Evolutionary conservation across 495 filamentous ascomycete genomes (phyloP).

Genomic region (Penicillium nucicola): DNA sequence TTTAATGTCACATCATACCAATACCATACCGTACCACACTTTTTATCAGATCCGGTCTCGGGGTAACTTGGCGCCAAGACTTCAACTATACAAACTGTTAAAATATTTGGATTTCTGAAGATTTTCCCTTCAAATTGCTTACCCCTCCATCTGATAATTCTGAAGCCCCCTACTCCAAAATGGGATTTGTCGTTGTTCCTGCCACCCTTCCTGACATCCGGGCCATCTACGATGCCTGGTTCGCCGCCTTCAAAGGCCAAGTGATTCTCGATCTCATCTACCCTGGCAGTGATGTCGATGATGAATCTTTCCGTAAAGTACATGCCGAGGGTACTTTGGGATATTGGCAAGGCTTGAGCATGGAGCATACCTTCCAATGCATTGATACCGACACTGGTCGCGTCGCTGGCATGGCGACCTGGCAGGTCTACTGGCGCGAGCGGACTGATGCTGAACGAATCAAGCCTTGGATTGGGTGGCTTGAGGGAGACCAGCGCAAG

Average conservation of each 20-base stretch:
- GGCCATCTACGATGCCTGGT: conserved; percentile 38
- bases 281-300: conserved; percentile 19
- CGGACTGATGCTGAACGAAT: conserved; percentile 2
- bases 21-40: not conserved
- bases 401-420: conserved; percentile 13
- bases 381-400: conserved; percentile 28
- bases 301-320: conserved; percentile 26
- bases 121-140: not conserved
- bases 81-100: not conserved
- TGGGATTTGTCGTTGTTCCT: conserved; percentile 34
- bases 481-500: conserved; percentile 1
- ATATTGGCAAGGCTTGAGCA: conserved; percentile 28
- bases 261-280: conserved; percentile 33
- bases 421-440: conserved; percentile 14
- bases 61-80: not conserved
- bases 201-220: conserved; percentile 40
- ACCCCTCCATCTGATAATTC: not conserved
- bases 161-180: conserved; percentile 3
- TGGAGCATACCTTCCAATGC: conserved; percentile 38
- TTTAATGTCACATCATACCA: too few relatives aligned
- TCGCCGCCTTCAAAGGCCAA: conserved; percentile 32
- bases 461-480: conserved; percentile 12
- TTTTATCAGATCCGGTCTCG: conserved; percentile 5
- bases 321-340: conserved; percentile 29
- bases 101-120: not conserved